Conservation (phyloP, 169 alveolate species). For the Plasmodium vinckei region DNA sequence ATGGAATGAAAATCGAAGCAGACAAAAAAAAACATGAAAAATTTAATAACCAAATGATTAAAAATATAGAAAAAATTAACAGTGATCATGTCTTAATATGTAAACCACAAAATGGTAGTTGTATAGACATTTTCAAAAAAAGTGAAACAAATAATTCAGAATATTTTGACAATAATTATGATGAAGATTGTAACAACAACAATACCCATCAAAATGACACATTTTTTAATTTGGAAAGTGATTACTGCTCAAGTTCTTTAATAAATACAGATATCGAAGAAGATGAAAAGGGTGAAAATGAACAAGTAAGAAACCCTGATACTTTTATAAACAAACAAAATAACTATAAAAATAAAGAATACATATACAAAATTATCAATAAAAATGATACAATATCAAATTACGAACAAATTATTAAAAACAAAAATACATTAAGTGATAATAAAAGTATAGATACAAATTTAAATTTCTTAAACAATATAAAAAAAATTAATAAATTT, state of each 20-base stretch:
- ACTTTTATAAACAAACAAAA: background rate
- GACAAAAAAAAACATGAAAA: slow-evolving; percentile 54
- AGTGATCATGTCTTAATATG: slow-evolving; percentile 28
- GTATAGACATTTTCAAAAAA: no score
- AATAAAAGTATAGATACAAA: background rate
- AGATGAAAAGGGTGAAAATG: background rate
- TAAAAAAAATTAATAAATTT: slow-evolving; percentile 59
- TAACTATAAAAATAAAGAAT: background rate
- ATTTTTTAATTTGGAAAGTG: slow-evolving; percentile 67
- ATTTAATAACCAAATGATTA: slow-evolving; percentile 19
- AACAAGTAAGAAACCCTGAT: background rate
- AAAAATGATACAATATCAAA: background rate
- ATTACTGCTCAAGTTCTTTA: slow-evolving; percentile 57
- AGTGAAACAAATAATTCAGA: no score
- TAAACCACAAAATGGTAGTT: slow-evolving; percentile 21
- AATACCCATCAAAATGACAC: background rate
- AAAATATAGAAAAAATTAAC: slow-evolving; percentile 30
- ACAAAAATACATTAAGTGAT: background rate
- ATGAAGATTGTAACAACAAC: no score
- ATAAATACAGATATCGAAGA: slow-evolving; percentile 34
- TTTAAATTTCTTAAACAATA: slow-evolving; percentile 37
- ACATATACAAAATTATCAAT: background rate
- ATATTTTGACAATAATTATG: no score
- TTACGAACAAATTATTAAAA: background rate
- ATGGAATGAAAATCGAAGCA: slow-evolving; percentile 77